These are phyloP conservation scores for Citrullus amarus DNA, from an alignment of 306 rosid genomes.

Conservation along the genomic window DNA sequence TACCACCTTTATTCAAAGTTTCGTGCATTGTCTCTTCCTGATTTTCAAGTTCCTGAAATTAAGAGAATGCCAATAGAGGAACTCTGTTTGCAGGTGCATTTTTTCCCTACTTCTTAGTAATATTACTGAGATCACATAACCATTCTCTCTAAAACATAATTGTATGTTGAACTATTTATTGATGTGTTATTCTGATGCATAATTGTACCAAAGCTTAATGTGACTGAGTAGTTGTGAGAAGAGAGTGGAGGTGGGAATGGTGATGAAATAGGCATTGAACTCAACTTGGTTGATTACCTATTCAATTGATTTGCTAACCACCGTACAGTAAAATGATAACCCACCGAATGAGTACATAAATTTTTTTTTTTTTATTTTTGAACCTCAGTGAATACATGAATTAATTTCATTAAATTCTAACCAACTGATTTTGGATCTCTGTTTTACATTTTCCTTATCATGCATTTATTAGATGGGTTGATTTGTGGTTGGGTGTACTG, in stretches of 20 bases:
- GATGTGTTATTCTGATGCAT: background rate
- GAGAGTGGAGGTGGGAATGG: background rate
- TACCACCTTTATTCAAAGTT: slow-evolving; percentile 70
- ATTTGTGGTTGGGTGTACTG: background rate
- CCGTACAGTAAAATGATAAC: background rate
- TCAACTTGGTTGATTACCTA: background rate
- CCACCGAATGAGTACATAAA: background rate
- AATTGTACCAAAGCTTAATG: background rate
- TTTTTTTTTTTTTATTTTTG: too few relatives aligned
- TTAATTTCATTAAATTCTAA: background rate
- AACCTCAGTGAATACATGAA: background rate
- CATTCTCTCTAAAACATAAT: background rate
- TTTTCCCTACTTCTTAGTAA: background rate
- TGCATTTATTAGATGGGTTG: background rate
- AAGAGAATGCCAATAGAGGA: slow-evolving; percentile 93
- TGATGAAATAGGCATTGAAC: background rate
- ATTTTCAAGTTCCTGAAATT: slow-evolving; percentile 86
- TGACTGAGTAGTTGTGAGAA: background rate
- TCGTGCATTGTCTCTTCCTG: slow-evolving; percentile 57
- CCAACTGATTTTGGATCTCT: background rate
- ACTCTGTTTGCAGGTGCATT: slow-evolving; percentile 78
- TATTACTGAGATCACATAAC: background rate
- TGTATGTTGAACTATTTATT: background rate
- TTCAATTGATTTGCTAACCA: background rate
- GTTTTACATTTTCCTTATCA: background rate